phyloP scores from a whole-genome alignment of 2,329 filamentous ascomycete species.

The Onygena corvina region DNA sequence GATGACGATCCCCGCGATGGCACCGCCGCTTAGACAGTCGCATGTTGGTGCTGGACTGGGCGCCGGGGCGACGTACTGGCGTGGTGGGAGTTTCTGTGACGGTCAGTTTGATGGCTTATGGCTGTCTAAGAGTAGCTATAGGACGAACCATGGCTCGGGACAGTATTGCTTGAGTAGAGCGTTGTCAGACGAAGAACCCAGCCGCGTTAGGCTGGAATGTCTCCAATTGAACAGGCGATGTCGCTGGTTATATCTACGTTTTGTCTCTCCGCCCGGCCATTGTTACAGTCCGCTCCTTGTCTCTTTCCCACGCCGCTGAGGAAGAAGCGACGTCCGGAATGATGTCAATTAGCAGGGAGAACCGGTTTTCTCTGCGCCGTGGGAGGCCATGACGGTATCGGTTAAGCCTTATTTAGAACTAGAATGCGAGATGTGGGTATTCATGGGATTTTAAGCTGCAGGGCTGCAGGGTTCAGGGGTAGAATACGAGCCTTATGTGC shows the following conservation, averaged over 20 bases:
- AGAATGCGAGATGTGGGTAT: background rate
- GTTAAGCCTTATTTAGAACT: background rate
- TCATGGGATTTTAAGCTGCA: no score
- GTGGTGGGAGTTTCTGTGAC: conserved; percentile 16
- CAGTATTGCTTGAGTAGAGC: no score
- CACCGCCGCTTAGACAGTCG: conserved; percentile 26
- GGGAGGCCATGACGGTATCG: background rate
- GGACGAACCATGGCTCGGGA: background rate
- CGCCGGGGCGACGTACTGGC: conserved; percentile 14
- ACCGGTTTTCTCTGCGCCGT: background rate
- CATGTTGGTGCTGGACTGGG: conserved; percentile 10
- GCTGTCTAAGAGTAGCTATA: background rate
- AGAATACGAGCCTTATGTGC: background rate
- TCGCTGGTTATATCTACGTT: no score
- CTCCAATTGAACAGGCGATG: no score
- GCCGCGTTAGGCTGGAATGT: no score
- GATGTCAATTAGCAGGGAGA: background rate
- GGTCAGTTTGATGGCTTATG: background rate
- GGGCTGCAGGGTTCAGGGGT: background rate
- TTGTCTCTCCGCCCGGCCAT: no score
- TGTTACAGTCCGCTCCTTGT: background rate
- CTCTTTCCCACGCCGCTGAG: background rate
- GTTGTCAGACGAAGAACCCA: no score
- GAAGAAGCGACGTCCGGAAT: background rate
- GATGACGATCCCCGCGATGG: conserved; percentile 31